phyloP scores from a whole-genome alignment of 306 rosid species.

The Citrullus colocynthis region DNA sequence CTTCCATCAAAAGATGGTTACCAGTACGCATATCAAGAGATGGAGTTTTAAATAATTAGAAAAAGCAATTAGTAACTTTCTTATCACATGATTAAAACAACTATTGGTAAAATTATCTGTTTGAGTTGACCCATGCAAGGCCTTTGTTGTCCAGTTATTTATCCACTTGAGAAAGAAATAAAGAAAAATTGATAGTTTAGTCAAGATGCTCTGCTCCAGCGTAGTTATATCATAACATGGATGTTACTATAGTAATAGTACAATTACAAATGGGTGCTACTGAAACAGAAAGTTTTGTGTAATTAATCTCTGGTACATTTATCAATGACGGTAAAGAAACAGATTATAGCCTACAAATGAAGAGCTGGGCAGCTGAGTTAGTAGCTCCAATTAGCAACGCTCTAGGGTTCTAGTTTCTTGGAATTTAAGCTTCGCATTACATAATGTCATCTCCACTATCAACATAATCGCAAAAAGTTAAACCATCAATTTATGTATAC shows the following conservation, averaged over 20 bases:
- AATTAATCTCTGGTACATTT: neutral
- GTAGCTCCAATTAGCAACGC: neutral
- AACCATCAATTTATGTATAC: neutral
- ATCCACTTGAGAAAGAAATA: neutral
- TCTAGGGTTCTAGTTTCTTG: neutral
- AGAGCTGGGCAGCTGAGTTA: neutral
- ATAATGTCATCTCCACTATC: neutral
- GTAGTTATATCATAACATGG: neutral
- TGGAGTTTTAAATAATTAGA: neutral
- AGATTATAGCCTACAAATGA: neutral
- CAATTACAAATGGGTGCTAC: neutral
- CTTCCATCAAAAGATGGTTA: neutral
- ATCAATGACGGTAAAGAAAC: neutral
- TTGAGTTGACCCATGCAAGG: neutral
- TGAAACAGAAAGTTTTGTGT: neutral
- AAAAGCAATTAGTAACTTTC: neutral
- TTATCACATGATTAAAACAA: neutral
- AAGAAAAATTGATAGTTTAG: neutral
- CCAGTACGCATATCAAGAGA: neutral
- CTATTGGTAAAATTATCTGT: neutral
- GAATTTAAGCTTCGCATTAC: neutral
- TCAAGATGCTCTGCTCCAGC: neutral
- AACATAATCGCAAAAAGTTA: neutral
- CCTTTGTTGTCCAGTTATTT: neutral
- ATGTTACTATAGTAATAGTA: neutral